These are phyloP conservation scores for Solanum clarkiae DNA, from an alignment of 257 asterid species.

Conservation along the genomic window DNA sequence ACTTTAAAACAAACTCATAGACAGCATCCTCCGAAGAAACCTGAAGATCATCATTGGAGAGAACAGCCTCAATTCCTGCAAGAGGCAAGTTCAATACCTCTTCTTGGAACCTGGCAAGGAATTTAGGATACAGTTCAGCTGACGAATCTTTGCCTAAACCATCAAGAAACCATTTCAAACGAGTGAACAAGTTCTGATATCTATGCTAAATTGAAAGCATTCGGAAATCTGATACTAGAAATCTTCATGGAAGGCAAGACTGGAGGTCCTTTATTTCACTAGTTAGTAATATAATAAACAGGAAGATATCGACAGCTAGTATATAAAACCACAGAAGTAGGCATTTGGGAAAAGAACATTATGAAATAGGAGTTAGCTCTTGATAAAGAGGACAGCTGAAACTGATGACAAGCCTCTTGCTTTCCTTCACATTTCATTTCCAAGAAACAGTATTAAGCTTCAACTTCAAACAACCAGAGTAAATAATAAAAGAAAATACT, in stretches of 20 bases:
- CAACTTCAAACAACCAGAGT: not conserved
- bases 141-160: not conserved
- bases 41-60: constrained; percentile 5
- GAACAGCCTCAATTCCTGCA: constrained; percentile 7
- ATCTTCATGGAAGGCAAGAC: not conserved
- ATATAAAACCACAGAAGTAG: not conserved
- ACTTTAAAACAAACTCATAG: constrained; percentile 2
- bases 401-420: not conserved
- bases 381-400: not conserved
- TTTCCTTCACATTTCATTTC: not conserved
- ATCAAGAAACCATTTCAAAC: not conserved
- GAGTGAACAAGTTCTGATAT: not conserved
- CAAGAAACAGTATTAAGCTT: not conserved
- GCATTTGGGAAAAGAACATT: not conserved
- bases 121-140: not conserved
- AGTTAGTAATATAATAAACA: not conserved
- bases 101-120: constrained; percentile 6
- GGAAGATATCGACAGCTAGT: not conserved
- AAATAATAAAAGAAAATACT: not conserved
- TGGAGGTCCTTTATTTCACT: not conserved
- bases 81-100: constrained; percentile 7
- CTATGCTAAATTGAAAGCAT: not conserved
- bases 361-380: not conserved
- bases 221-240: not conserved
- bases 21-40: constrained; percentile 10